phyloP scores from a whole-genome alignment of 2,329 filamentous ascomycete genomes.

The Periconia macrospinosa region DNA sequence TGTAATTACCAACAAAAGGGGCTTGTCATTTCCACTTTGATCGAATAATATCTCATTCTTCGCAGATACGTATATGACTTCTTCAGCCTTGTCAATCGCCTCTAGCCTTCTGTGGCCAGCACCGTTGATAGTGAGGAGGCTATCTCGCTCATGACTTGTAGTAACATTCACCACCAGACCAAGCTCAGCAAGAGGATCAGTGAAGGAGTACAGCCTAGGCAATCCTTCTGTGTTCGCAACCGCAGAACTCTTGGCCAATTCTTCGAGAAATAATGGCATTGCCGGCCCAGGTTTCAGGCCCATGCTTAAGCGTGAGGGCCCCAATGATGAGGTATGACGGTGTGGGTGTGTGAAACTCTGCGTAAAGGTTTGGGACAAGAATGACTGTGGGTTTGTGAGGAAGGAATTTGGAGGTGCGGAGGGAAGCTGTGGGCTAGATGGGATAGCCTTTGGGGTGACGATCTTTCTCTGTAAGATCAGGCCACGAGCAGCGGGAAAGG shows the following conservation, averaged over 20 bases:
- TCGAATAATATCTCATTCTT: slow-evolving; percentile 58
- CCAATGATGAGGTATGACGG: slow-evolving; percentile 32
- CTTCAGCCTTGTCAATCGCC: slow-evolving; percentile 75
- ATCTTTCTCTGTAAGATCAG: slow-evolving; percentile 84
- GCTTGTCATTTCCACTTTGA: slow-evolving; percentile 46
- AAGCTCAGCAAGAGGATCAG: slow-evolving; percentile 82
- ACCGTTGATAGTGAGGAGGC: slow-evolving; percentile 31
- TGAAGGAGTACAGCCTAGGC: slow-evolving; percentile 79
- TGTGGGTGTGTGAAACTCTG: slow-evolving; percentile 41
- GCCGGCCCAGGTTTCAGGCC: slow-evolving; percentile 20
- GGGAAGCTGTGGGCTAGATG: slow-evolving; percentile 46
- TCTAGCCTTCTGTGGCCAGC: slow-evolving; percentile 46
- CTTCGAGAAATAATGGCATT: slow-evolving; percentile 32
- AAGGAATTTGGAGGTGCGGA: slow-evolving; percentile 81
- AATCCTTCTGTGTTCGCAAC: slow-evolving; percentile 53
- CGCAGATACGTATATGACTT: slow-evolving; percentile 80
- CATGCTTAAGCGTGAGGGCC: slow-evolving; percentile 23
- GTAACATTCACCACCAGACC: slow-evolving; percentile 69
- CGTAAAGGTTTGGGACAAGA: slow-evolving; percentile 59
- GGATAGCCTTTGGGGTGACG: slow-evolving; percentile 48
- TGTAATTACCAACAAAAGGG: slow-evolving; percentile 76
- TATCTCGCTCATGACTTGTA: slow-evolving; percentile 28
- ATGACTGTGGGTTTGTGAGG: slow-evolving; percentile 53
- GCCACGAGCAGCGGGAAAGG: slow-evolving; percentile 79
- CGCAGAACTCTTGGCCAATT: slow-evolving; percentile 29